These are phyloP conservation scores for Tulasnella sp. DNA, from an alignment of 768 basidiomycete species.

Conservation along the genomic window DNA sequence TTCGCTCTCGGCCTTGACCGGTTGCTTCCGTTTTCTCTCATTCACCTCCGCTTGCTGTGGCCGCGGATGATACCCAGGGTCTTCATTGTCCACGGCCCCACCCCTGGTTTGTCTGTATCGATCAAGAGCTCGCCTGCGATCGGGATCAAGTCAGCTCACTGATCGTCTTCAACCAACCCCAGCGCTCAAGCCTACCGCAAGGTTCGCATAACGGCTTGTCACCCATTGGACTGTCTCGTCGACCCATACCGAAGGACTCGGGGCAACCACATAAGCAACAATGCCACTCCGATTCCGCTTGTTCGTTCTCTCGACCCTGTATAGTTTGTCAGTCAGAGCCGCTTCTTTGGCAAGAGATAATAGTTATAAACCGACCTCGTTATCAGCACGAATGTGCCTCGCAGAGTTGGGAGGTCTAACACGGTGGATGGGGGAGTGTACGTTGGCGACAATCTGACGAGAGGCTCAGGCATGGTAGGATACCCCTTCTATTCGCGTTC, in stretches of 20 bases:
- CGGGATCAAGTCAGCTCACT: not conserved
- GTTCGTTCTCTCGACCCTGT: conserved; percentile 62
- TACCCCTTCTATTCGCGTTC: not conserved
- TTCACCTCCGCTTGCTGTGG: conserved; percentile 61
- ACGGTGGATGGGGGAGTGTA: conserved; percentile 27
- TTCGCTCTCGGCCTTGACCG: no score
- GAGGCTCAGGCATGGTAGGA: conserved; percentile 23
- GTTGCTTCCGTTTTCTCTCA: conserved; percentile 58
- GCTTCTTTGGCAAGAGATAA: no score
- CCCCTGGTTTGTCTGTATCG: conserved; percentile 71
- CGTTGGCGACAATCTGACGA: conserved; percentile 8
- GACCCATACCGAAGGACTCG: conserved; percentile 78
- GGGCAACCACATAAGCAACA: conserved; percentile 95
- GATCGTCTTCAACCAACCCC: not conserved
- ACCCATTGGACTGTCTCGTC: conserved; percentile 87
- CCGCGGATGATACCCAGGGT: conserved; percentile 68
- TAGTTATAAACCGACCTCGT: conserved; percentile 1
- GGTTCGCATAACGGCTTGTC: conserved; percentile 88
- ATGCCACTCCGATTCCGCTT: conserved; percentile 90
- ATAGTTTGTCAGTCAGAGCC: not conserved
- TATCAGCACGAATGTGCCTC: conserved; percentile 9
- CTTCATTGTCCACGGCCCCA: conserved; percentile 80
- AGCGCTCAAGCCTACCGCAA: conserved; percentile 70
- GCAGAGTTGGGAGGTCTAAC: conserved; percentile 12
- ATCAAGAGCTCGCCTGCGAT: conserved; percentile 82